These are phyloP conservation scores for Neurospora cerealis DNA, from an alignment of 495 filamentous ascomycete genomes.

Conservation along the genomic window DNA sequence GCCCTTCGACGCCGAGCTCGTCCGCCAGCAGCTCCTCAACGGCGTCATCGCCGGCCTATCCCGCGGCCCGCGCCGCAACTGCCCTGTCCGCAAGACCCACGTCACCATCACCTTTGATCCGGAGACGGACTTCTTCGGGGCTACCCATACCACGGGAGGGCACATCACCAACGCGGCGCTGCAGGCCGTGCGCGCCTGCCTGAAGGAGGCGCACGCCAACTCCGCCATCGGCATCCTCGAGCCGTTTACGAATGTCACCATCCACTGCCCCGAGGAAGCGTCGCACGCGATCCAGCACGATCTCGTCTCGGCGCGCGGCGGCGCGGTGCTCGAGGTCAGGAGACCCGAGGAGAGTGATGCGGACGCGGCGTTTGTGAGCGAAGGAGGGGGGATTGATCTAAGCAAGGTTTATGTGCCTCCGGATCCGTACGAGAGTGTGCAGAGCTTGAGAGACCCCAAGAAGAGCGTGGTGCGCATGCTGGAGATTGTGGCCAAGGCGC, in stretches of 20 bases:
- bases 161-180: conserved; percentile 73
- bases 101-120: conserved; percentile 62
- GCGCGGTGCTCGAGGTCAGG: conserved; percentile 72
- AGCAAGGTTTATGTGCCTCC: conserved; percentile 70
- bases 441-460: conserved; percentile 29
- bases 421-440: conserved; percentile 64
- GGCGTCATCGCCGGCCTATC: conserved; percentile 78
- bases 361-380: not conserved
- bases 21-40: conserved; percentile 60
- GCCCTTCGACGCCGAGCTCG: conserved; percentile 44
- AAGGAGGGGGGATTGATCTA: conserved; percentile 45
- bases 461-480: conserved; percentile 33
- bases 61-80: conserved; percentile 66
- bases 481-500: conserved; percentile 70
- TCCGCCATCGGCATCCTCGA: conserved; percentile 64
- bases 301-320: conserved; percentile 70
- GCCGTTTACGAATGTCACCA: conserved; percentile 79
- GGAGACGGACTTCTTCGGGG: conserved; percentile 48
- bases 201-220: conserved; percentile 43
- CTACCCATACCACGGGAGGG: conserved; percentile 49
- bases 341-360: conserved; percentile 36
- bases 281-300: conserved; percentile 87
- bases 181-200: conserved; percentile 55
- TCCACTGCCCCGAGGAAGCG: conserved; percentile 70
- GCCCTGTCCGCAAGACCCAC: conserved; percentile 61